Evolutionary conservation across 2,329 filamentous ascomycete species (phyloP).

Genomic region (Fusarium sp.): DNA sequence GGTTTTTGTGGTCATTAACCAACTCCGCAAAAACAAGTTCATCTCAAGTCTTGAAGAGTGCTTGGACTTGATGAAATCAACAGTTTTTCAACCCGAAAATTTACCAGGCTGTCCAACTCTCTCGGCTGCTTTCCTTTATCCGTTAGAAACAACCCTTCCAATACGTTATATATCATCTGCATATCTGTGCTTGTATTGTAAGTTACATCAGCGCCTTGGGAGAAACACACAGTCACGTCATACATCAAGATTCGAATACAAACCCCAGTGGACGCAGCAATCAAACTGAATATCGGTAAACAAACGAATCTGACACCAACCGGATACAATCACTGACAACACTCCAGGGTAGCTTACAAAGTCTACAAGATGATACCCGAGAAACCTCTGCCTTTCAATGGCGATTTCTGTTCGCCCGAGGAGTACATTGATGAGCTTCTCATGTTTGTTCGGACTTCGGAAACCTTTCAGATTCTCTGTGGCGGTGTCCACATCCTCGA

Average conservation of each 20-base stretch:
- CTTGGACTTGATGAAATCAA: too few species aligned
- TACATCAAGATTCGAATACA: not conserved
- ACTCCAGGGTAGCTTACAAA: slow-evolving; percentile 35
- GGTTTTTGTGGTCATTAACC: slow-evolving; percentile 32
- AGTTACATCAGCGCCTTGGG: not conserved
- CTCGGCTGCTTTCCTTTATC: not conserved
- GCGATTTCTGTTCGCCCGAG: slow-evolving; percentile 75
- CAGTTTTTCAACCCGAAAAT: not conserved
- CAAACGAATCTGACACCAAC: not conserved
- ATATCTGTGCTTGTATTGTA: not conserved
- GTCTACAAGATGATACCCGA: slow-evolving; percentile 56
- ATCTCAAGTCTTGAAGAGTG: not conserved
- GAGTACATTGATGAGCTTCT: slow-evolving; percentile 83
- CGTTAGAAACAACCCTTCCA: not conserved
- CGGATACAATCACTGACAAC: not conserved
- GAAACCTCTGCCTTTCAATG: slow-evolving; percentile 72
- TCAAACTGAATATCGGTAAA: slow-evolving; percentile 2
- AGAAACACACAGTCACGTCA: not conserved
- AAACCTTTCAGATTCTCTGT: slow-evolving; percentile 86
- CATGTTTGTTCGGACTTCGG: slow-evolving; percentile 76
- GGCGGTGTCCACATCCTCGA: slow-evolving; percentile 97
- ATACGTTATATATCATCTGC: not conserved
- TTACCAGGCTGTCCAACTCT: not conserved
- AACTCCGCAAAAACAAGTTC: slow-evolving; percentile 8
- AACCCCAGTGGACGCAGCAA: not conserved